Evolutionary conservation across 495 filamentous ascomycete genomes (phyloP), one percentile per base, ranked within the genome.

Genomic region (Chaetomium tenue): DNA sequence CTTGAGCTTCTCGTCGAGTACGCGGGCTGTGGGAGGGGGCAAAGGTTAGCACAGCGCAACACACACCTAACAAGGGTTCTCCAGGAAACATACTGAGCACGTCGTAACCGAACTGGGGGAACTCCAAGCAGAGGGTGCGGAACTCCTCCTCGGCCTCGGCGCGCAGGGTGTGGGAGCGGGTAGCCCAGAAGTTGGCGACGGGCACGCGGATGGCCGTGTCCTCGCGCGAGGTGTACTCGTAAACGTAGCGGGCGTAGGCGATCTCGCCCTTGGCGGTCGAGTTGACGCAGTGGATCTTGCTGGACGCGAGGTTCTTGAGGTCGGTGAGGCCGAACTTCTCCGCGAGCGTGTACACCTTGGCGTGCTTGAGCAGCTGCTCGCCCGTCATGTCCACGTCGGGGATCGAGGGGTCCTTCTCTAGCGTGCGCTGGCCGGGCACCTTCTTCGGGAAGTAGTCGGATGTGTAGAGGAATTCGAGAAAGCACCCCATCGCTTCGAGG

Each of bases 391-490:
- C 91, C 23, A 88, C 79, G 6, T 73, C 72, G 4, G 86, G 86
- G 25, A 82, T 71, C 40, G 81, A 74, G 1, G 87, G 80, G 68
- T 88, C 86, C 51, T 74, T 73, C 67, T 90, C 85, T 2, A 90
- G 77, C 40, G 78, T 65, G 23, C 77, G 79, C 58, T 83, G 76
- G 50, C 83, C 79, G n/a, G 81, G 72, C 18, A 87, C 58, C 68
- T 87, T 87, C 64, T 81, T 79, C 4, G 91, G 88, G 74, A 91
- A 91, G 82, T 97, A 97, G 74, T 98, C 91, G 74, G 85, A 86
- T 2, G 91, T 96, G 77, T 98, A 98, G 37, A 95, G 86, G 77
- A 88, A 98, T 78, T 97, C 89, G 69, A 98, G 85, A 71, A 96
- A 92, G 77, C 87, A 92, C 39, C 90, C 87, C 62, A 93, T 88